Conservation (phyloP, 176 grass and related monocot genomes). For the Musa itinerans region DNA sequence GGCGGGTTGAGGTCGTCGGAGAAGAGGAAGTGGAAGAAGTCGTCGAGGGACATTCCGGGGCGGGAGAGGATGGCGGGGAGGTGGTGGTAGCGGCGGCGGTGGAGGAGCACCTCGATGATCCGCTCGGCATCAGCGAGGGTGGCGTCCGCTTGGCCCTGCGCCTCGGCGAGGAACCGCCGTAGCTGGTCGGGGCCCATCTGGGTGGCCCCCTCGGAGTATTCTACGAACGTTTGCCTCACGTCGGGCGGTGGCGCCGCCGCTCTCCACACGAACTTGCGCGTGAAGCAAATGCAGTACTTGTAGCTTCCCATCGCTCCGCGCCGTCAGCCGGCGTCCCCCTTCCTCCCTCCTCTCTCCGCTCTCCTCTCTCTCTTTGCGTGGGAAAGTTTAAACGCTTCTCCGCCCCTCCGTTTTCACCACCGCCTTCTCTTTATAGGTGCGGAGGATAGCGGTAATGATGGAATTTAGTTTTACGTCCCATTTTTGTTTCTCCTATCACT, state of each 20-base stretch:
- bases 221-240: slow-evolving; percentile 6
- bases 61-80: background rate
- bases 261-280: slow-evolving; percentile 15
- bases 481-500: too few species aligned
- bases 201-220: background rate
- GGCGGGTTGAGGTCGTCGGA: slow-evolving; percentile 13
- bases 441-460: too few species aligned
- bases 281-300: slow-evolving; percentile 19
- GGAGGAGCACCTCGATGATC: background rate
- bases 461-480: too few species aligned
- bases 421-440: too few species aligned
- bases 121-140: slow-evolving; percentile 7
- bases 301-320: slow-evolving; percentile 2
- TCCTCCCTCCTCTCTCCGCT: background rate
- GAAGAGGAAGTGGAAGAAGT: slow-evolving; percentile 18
- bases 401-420: too few species aligned
- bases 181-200: slow-evolving; percentile 4
- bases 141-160: background rate
- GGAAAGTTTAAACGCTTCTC: background rate
- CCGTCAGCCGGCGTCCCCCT: background rate
- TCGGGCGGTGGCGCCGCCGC: slow-evolving; percentile 4
- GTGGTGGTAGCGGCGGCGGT: background rate
- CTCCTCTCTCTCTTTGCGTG: background rate
- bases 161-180: slow-evolving; percentile 1
- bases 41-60: slow-evolving; percentile 3